Evolutionary conservation across 768 basidiomycete genomes (phyloP), one percentile per base, ranked within the genome.

Genomic region (Imleria badia): DNA sequence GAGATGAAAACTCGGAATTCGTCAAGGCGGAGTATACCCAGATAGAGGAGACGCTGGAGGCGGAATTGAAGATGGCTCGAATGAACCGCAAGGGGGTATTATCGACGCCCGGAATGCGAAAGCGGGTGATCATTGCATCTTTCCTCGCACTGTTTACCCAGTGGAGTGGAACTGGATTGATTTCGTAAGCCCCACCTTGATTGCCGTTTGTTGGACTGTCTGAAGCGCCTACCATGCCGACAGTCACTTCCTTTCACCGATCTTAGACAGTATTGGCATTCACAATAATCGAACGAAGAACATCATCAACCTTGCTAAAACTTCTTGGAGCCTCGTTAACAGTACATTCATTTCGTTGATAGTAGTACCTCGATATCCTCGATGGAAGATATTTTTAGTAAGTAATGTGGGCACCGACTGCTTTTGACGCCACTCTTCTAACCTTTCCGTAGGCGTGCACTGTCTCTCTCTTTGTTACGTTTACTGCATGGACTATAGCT

Each of bases 11-110:
- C 30, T 78, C 79, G 2, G 79, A 80, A 55, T 79, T 85, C 45
- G 81, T 81, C 48, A 79, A 78, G 60, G 80, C 82, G 1, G 83
- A 84, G 60, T 83, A 73, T 60, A 72, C 73, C 2, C 75, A 84
- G 67, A 84, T 85, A 55, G 75, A 81, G 62, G 72, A 75, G 55
- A 83, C 83, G 0, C 64, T 85, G 6, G 77, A 80, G 60, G 47
- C 33, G 11, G 62, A 64, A 29, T 8, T 52, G 17, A 52, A 43
- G 38, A 20, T 35, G 14, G 14, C 59, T 2, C 33, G 35, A 6
- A 45, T 42, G 36, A 43, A 6, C 29, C 19, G 14, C 34, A 54
- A 22, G 2, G 45, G 10, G 2, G 5, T 46, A 8, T 55, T 63
- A 31, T 60, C 59, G 5, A 51, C 56, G 2, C 35, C 52, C 8